Evolutionary conservation across 768 basidiomycete species (phyloP), one percentile per base, ranked within the genome.

Genomic region (Naematelia encephala): DNA sequence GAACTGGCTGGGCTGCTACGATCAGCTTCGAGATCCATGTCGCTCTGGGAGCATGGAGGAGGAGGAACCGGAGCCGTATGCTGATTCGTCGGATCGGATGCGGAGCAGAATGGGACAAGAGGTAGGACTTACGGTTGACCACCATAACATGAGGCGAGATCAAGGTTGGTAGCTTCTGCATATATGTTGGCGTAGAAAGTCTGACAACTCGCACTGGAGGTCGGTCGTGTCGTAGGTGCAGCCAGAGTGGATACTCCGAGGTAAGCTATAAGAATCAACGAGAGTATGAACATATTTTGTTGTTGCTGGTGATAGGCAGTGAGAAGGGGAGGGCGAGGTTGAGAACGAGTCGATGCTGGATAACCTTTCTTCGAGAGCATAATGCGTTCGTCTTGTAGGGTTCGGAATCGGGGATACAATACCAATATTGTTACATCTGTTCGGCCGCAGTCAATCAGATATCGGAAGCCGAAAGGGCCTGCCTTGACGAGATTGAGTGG

Each of bases 151-250:
- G 44, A 54, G 5, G 54, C 52, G 12, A 66, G 29, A 57, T 69
- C 62, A 30, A 61, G 26, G 47, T 69, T 69, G 2, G 5, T 46
- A 13, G 60, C 57, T 11, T 47, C 16, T 5, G 68, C 68, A 22
- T 59, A 57, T 42, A 70, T 57, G 51, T 64, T 61, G 16, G 63
- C 56, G 29, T 65, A 60, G 56, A 70, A 70, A 3, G 48, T 49
- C 19, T 59, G 19, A 52, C 68, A 70, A 16, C 26, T 16, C 48
- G 48, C 48, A 12, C 14, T 27, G 21, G 48, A 50, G 48, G 22
- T 50, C 14, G 8, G 5, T 23, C 27, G 11, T 8, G 8, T 39
- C 8, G 34, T 16, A 8, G 34, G 34, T 39, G 34, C 34, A 8
- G 34, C 34, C 16, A 39, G 8, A 39, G 34, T 16, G 34, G 16